Evolutionary conservation across 495 filamentous ascomycete genomes (phyloP), one percentile per base, ranked within the genome.

Genomic region (Trypethelium eluteriae): DNA sequence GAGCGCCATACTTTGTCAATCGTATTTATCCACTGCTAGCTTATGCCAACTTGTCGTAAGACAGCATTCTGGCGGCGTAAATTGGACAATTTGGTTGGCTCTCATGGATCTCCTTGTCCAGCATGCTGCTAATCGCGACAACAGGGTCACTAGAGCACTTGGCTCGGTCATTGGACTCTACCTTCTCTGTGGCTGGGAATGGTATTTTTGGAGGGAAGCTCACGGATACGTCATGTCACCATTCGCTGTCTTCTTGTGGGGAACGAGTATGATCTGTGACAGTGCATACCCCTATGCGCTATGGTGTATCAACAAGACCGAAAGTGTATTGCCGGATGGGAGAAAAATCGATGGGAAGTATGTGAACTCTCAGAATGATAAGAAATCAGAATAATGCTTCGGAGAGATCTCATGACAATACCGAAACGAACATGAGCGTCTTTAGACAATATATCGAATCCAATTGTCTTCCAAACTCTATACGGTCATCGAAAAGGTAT

Each of bases 61-160:
- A 39, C 71, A 71, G 32, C 77, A 80, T 67, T 77, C 77, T 50
- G 77, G 79, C 9, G 80, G 80, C 16, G 74, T 74, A 16, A 71
- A 72, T 34, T 81, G 76, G 69, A 67, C 59, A 0, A 79, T 80
- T 53, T 81, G 80, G 78, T 79, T 59, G 72, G 77, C 72, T 64
- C 18, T 63, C 18, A 63, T 12, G n/a, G 65, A 46, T 34, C 34
- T 46, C 32, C 35, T 38, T 50, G 1, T 4, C 50, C 5, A 38
- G 16, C 3, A 32, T 3, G 34, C 56, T 32, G 32, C 38, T 71
- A 62, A 16, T 36, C 1, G n/a, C 39, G 16, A 63, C 11, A 14
- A 44, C 44, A 64, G 59, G 68, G 62, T 11, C 25, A 34, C 50
- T 10, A 72, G 80, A 64, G 69, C 72, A 7, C 12, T 77, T 36